Evolutionary conservation across 805 yeast species (phyloP), one percentile per base, ranked within the genome.

Genomic region (Priceomyces castillae): DNA sequence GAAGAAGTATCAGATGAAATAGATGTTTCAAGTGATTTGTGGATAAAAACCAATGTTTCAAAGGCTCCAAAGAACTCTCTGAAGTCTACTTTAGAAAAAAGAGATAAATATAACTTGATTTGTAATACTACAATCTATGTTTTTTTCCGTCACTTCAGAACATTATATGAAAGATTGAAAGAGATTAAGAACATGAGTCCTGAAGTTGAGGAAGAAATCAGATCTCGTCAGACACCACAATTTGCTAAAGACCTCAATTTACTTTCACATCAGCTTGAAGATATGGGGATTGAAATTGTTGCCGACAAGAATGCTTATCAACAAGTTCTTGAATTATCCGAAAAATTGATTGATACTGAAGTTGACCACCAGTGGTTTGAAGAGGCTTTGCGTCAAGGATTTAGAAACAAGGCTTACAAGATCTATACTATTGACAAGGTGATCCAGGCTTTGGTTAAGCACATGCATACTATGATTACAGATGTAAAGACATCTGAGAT

Each of bases 301-400:
- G 88, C 86, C 14, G 46, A 57, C 15, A 74, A 74, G 19, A 80
- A 82, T 56, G 82, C 88, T 30, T 94, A 94, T 62, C 69, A 74
- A 28, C 97, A 92, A 63, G 77, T 89, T n/a, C 69, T 94, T 46
- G 73, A 70, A 2, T 73, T 94, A 43, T 80, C 95, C 46, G 88
- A 81, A 51, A 78, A 81, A 50, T 71, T 89, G 40, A 84, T 94
- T 50, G 94, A 88, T 51, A 96, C 96, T 22, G 94, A 89, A 30
- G 67, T 94, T 39, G 99, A 94, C 58, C 95, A 88, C 49, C 94
- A 85, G 63, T 83, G 90, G 85, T 95, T 86, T 62, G 99, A 94
- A 69, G 99, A 94, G 64, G 79, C 96, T 14, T 67, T 94, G 46
- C 87, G 99, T 49, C 97, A 92, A 71, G 97, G 95, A 0, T 94